Evolutionary conservation across 768 basidiomycete species (phyloP).

Genomic region (Lactarius indigo): DNA sequence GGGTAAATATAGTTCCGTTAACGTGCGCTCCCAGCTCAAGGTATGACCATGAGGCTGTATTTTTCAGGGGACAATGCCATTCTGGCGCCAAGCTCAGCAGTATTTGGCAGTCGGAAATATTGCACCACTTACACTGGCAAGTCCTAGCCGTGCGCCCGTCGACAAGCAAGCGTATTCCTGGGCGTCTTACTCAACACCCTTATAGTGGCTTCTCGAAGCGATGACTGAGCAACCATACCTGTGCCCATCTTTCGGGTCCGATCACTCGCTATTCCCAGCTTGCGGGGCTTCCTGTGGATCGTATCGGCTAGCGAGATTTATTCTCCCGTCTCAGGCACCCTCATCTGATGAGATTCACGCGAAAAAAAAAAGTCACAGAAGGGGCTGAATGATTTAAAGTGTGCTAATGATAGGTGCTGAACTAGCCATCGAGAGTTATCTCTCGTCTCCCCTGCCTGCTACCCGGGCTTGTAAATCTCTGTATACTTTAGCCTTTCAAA

Average conservation of each 20-base stretch:
- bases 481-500: neutral
- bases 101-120: neutral
- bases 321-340: constrained; percentile 6
- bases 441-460: neutral
- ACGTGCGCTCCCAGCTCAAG: neutral
- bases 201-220: constrained; percentile 1
- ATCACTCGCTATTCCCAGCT: constrained; percentile 8
- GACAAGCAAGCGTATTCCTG: neutral
- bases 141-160: neutral
- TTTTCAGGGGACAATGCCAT: neutral
- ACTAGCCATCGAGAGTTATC: neutral
- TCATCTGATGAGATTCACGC: neutral
- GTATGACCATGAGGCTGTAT: neutral
- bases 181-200: neutral
- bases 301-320: neutral
- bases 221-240: neutral
- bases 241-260: constrained; percentile 1
- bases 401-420: neutral
- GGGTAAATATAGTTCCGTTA: neutral
- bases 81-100: neutral
- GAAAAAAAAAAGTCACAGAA: neutral
- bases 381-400: constrained; percentile 2
- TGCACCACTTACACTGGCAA: neutral
- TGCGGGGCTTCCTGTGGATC: constrained; percentile 1
- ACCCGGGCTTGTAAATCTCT: constrained; percentile 1